These are phyloP conservation scores for Cinchona pubescens DNA, from an alignment of 257 asterid species.

Conservation along the genomic window DNA sequence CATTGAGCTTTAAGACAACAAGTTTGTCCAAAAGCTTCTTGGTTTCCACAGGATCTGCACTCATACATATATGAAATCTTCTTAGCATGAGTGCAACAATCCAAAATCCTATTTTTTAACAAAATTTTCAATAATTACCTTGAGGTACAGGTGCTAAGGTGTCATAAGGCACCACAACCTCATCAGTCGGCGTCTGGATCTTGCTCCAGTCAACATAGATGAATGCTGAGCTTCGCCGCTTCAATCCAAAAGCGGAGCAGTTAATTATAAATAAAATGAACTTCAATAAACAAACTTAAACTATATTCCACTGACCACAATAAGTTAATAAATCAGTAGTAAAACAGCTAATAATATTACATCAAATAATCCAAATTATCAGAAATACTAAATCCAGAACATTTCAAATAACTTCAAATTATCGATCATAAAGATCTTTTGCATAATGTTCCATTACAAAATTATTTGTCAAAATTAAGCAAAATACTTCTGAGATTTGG, in stretches of 20 bases:
- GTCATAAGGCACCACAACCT: slow-evolving; percentile 78
- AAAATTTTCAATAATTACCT: slow-evolving; percentile 42
- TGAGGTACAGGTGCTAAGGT: slow-evolving; percentile 66
- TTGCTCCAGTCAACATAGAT: slow-evolving; percentile 48
- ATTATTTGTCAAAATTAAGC: background rate
- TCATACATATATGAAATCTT: slow-evolving; percentile 12
- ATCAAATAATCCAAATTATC: background rate
- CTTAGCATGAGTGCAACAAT: too few species aligned
- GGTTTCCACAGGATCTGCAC: slow-evolving; percentile 63
- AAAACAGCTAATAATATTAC: background rate
- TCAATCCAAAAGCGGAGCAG: slow-evolving; percentile 15
- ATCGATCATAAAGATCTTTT: background rate
- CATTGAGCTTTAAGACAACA: slow-evolving; percentile 93
- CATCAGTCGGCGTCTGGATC: slow-evolving; percentile 49
- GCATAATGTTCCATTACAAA: background rate
- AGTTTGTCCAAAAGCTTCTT: slow-evolving; percentile 85
- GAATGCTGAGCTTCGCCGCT: slow-evolving; percentile 46
- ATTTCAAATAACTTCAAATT: background rate
- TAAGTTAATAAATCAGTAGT: background rate
- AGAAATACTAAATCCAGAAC: background rate
- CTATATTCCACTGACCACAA: background rate
- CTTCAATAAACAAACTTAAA: background rate
- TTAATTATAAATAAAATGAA: background rate
- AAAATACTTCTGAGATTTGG: background rate
- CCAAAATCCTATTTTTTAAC: background rate